Evolutionary conservation across 2,329 filamentous ascomycete genomes (phyloP), one percentile per base, ranked within the genome.

Genomic region (Botryosphaeria dothidea): DNA sequence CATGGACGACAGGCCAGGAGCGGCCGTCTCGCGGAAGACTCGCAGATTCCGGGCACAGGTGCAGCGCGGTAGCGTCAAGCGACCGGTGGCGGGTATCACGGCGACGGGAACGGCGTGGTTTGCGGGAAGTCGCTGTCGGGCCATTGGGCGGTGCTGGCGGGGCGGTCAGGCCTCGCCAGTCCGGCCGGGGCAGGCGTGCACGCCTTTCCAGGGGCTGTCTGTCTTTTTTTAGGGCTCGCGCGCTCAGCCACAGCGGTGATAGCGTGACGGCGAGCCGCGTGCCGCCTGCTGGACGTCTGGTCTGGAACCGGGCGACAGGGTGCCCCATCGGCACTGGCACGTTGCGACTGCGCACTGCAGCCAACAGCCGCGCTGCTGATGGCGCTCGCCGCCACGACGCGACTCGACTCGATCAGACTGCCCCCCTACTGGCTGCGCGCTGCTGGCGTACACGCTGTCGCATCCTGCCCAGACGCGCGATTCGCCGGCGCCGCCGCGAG

Each of bases 211-310:
- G 38, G 38, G 56, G 38, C 27, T 46, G 56, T 23, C 27, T 46
- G 56, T 60, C 56, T 60, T 60, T 60, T 60, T 60, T 60, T 60
- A 60, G 41, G 41, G 38, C 34, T 46, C 19, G 52, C 15, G 36
- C 52, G 38, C 56, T 46, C 56, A 60, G 56, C 56, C 56, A 60
- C 56, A 60, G 38, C 41, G 45, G 38, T 23, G 56, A 29, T 60
- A 60, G 56, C 38, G 56, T 60, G 56, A 60, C 56, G 5, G 56
- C 41, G 25, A 46, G 36, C 36, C 36, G 54, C 54, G 31, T 9
- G n/a, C 38, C 38, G 38, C 38, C 38, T 23, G 27, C 27, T 23
- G 15, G 46, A 49, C 23, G 25, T 27, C 38, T 11, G 31, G 51
- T 56, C 56, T 60, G 56, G 56, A 48, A 48, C 56, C 54, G n/a